Evolutionary conservation across 2,329 filamentous ascomycete genomes (phyloP).

Genomic region (Microsporum ferrugineum): DNA sequence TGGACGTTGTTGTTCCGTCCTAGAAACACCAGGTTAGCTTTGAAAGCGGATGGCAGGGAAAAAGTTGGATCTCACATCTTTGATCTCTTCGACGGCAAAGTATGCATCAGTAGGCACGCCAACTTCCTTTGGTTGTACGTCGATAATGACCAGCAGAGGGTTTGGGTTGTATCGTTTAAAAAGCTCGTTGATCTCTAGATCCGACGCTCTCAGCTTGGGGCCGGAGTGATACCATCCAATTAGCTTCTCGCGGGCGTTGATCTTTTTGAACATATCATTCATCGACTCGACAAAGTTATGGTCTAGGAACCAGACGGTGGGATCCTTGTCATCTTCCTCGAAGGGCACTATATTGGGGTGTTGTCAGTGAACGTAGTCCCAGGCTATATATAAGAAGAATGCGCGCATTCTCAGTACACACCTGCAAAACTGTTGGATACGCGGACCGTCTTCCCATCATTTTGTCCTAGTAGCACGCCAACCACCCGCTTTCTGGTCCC

Average conservation of each 20-base stretch:
- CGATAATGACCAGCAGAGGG: slow-evolving; percentile 90
- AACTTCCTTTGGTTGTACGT: slow-evolving; percentile 95
- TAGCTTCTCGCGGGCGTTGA: slow-evolving; percentile 96
- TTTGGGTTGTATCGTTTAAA: slow-evolving; percentile 99
- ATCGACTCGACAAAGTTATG: slow-evolving; percentile 99
- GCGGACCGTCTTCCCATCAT: slow-evolving; percentile 88
- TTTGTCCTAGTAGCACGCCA: slow-evolving; percentile 86
- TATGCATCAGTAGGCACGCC: slow-evolving; percentile 97
- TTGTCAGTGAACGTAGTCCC: slow-evolving; percentile 6
- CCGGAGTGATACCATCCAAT: slow-evolving; percentile 99
- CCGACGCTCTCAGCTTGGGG: slow-evolving; percentile 88
- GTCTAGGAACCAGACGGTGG: slow-evolving; percentile 96
- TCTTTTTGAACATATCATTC: slow-evolving; percentile 99
- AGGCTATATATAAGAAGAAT: neutral
- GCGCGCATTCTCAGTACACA: slow-evolving; percentile 34
- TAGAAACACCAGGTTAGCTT: slow-evolving; percentile 27
- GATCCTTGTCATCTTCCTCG: slow-evolving; percentile 97
- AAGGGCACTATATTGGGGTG: slow-evolving; percentile 62
- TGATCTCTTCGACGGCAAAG: slow-evolving; percentile 98
- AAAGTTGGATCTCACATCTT: slow-evolving; percentile 59
- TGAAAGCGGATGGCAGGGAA: neutral
- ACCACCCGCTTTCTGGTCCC: slow-evolving; percentile 83
- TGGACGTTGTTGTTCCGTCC: slow-evolving; percentile 93
- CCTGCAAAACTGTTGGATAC: slow-evolving; percentile 99
- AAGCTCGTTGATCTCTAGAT: slow-evolving; percentile 97